A percentile compares a stretch with the other conserved stretches of the same genome.
phyloP scores from a whole-genome alignment of 192 early-diverging fungal species.

The Coemansia sp. region DNA sequence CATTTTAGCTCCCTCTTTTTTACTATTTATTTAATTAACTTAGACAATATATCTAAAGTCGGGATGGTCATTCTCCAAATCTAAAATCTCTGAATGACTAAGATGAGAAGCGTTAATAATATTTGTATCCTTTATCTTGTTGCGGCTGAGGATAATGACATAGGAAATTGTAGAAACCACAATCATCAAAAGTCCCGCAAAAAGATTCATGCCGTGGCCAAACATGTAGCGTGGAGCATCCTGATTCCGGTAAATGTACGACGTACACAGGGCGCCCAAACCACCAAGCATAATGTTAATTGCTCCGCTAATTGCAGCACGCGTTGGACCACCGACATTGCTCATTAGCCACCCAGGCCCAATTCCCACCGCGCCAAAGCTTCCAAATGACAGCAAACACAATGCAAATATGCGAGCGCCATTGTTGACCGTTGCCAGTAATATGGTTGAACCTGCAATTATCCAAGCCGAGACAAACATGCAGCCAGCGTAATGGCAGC shows the following conservation, averaged over 20 bases:
- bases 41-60: constrained; percentile 12
- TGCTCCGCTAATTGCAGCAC: constrained; percentile 31
- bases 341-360: constrained; percentile 51
- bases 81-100: not conserved
- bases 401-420: constrained; percentile 46
- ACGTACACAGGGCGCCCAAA: constrained; percentile 41
- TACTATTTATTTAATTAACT: not conserved
- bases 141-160: constrained; percentile 23
- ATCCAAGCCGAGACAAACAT: constrained; percentile 44
- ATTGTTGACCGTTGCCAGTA: constrained; percentile 39
- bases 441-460: constrained; percentile 21
- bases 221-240: constrained; percentile 44
- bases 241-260: constrained; percentile 48
- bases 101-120: constrained; percentile 3
- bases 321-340: constrained; percentile 46
- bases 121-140: constrained; percentile 43
- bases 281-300: constrained; percentile 47
- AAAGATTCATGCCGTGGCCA: constrained; percentile 52
- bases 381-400: constrained; percentile 43
- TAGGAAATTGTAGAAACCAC: constrained; percentile 24
- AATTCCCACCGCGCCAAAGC: constrained; percentile 44
- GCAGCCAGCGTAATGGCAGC: constrained; percentile 31
- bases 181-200: constrained; percentile 33
- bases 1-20: too few relatives aligned
- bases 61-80: not conserved